A percentile compares a stretch with the other conserved stretches of the same genome.
Conservation (phyloP, 352 stramenopile species). For the Phytophthora cactorum region DNA sequence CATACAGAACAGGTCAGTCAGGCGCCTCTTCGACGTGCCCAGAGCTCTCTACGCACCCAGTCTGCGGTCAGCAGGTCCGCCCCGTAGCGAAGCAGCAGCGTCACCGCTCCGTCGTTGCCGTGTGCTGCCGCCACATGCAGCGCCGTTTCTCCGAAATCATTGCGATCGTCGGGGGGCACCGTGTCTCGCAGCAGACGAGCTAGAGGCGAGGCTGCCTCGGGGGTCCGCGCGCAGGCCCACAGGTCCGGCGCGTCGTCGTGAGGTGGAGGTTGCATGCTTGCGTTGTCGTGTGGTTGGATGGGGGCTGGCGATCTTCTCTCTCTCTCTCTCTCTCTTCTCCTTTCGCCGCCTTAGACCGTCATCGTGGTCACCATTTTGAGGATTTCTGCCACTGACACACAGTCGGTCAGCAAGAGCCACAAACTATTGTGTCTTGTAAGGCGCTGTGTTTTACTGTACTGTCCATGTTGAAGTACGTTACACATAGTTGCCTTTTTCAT, state of each 20-base stretch:
- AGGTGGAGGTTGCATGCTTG: slow-evolving; percentile 16
- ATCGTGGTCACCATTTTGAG: slow-evolving; percentile 24
- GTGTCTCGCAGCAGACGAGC: slow-evolving; percentile 32
- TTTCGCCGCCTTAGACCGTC: slow-evolving; percentile 15
- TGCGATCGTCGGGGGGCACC: slow-evolving; percentile 59
- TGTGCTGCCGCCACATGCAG: slow-evolving; percentile 71
- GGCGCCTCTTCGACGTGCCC: not conserved
- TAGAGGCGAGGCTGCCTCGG: slow-evolving; percentile 20
- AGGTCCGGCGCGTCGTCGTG: slow-evolving; percentile 23
- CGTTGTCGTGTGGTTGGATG: slow-evolving; percentile 9
- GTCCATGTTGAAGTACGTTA: slow-evolving; percentile 13
- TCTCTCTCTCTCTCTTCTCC: not conserved
- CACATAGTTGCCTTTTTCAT: slow-evolving; percentile 5
- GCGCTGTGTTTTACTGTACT: not conserved
- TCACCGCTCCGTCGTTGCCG: slow-evolving; percentile 59
- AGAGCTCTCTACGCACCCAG: slow-evolving; percentile 49
- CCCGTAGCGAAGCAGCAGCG: slow-evolving; percentile 62
- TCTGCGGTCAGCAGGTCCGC: slow-evolving; percentile 61
- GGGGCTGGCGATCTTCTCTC: slow-evolving; percentile 12
- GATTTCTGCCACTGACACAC: slow-evolving; percentile 21
- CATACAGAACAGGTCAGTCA: slow-evolving; percentile 22
- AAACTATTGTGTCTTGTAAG: not conserved
- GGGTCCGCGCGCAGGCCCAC: slow-evolving; percentile 29
- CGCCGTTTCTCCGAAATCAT: slow-evolving; percentile 76
- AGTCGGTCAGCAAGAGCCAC: slow-evolving; percentile 3